Percentiles rank a stretch among this genome's conserved stretches.
Evolutionary conservation across 2,329 filamentous ascomycete genomes (phyloP).

Genomic region (Neoscytalidium dimidiatum): DNA sequence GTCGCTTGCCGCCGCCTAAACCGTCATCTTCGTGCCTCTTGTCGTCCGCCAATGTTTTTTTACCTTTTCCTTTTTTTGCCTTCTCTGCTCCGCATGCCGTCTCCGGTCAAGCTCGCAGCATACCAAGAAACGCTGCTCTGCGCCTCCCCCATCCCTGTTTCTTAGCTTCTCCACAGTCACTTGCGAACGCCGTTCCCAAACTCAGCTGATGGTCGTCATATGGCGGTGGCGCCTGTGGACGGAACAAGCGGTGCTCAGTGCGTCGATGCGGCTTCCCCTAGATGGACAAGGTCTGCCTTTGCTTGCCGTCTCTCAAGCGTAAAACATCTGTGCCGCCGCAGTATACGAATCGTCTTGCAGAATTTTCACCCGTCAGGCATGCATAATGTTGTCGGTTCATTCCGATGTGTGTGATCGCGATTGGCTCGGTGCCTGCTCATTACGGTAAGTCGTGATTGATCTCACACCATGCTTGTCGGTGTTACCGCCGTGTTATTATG

Average conservation of each 20-base stretch:
- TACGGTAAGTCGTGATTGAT: neutral
- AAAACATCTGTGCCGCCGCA: neutral
- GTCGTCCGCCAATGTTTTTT: neutral
- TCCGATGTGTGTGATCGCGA: no score
- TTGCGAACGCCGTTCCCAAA: neutral
- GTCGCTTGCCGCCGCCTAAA: neutral
- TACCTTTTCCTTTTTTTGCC: neutral
- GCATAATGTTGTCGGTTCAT: no score
- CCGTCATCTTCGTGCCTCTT: neutral
- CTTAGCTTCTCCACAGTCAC: neutral
- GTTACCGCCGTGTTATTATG: neutral
- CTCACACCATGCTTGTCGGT: neutral
- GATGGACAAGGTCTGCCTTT: neutral
- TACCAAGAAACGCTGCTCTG: neutral
- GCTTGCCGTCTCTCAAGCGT: neutral
- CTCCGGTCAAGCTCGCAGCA: neutral
- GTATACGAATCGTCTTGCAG: neutral
- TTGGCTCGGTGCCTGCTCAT: no score
- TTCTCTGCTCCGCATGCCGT: neutral
- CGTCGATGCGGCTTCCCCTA: neutral
- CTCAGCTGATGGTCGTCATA: conserved; percentile 17
- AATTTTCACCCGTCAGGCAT: no score
- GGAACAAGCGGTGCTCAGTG: neutral
- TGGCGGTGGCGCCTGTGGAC: conserved; percentile 2
- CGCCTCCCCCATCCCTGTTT: neutral